phyloP scores from a whole-genome alignment of 306 rosid genomes.

The Quercus alba region DNA sequence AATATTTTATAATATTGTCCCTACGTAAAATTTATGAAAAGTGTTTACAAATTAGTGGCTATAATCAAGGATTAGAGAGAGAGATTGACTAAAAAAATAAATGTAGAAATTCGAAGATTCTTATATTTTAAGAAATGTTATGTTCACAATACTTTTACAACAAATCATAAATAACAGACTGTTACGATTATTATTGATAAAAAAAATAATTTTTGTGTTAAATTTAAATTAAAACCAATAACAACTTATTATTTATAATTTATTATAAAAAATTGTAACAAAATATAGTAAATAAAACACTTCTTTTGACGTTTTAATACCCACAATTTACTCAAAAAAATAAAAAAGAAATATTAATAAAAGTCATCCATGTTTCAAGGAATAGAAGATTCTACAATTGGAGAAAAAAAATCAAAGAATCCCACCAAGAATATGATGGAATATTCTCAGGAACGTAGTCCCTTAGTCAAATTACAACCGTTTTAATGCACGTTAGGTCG shows the following conservation, averaged over 20 bases:
- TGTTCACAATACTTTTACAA: fast-evolving
- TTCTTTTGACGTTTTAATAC: no score
- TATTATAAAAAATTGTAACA: no score
- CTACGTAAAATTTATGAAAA: background rate
- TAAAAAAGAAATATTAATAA: background rate
- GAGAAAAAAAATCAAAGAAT: background rate
- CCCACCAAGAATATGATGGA: background rate
- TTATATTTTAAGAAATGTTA: background rate
- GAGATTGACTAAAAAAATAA: background rate
- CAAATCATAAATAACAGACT: no score
- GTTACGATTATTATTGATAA: no score
- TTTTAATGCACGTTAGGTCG: background rate
- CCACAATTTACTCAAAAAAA: background rate
- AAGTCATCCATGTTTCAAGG: background rate
- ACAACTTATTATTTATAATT: no score
- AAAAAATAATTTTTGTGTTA: no score
- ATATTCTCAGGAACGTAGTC: background rate
- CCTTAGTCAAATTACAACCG: background rate
- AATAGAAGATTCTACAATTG: no score
- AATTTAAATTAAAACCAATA: no score
- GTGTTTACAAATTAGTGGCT: background rate
- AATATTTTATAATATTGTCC: background rate
- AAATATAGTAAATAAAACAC: fast-evolving
- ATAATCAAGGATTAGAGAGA: background rate
- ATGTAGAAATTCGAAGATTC: background rate